A percentile compares a stretch with the other conserved stretches of the same genome.
phyloP scores from a whole-genome alignment of 768 basidiomycete species.

The Boletus patriciae region DNA sequence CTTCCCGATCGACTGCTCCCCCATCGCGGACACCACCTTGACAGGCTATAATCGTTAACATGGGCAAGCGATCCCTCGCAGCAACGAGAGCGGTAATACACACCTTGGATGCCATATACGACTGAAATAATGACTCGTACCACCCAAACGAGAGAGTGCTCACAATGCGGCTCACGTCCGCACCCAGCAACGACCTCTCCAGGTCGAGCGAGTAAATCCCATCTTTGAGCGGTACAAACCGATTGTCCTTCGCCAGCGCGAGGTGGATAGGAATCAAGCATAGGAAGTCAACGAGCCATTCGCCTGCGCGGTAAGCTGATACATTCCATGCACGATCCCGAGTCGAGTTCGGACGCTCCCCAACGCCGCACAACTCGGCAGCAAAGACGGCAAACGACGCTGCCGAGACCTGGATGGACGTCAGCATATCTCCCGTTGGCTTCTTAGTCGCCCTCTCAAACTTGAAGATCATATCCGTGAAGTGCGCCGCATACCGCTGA shows the following conservation, averaged over 20 bases:
- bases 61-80: not conserved
- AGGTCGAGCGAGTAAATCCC: constrained; percentile 50
- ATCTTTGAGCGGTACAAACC: constrained; percentile 61
- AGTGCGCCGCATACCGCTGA: constrained; percentile 41
- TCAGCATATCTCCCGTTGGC: constrained; percentile 48
- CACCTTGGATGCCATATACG: constrained; percentile 60
- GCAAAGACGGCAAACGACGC: constrained; percentile 31
- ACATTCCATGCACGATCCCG: constrained; percentile 24
- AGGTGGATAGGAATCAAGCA: constrained; percentile 67
- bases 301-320: constrained; percentile 50
- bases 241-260: constrained; percentile 57
- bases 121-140: constrained; percentile 65
- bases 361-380: constrained; percentile 6
- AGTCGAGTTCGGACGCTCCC: not conserved
- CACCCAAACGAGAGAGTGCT: constrained; percentile 58
- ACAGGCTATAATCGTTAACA: constrained; percentile 43
- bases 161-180: constrained; percentile 55
- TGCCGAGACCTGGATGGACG: constrained; percentile 37
- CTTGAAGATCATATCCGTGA: constrained; percentile 41
- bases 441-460: constrained; percentile 55
- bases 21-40: constrained; percentile 67
- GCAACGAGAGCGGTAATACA: not conserved
- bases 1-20: constrained; percentile 66
- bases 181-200: too few species aligned
- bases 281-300: constrained; percentile 61